These are phyloP conservation scores for Stagonosporopsis tanaceti DNA, from an alignment of 2,329 filamentous ascomycete genomes.

Conservation along the genomic window DNA sequence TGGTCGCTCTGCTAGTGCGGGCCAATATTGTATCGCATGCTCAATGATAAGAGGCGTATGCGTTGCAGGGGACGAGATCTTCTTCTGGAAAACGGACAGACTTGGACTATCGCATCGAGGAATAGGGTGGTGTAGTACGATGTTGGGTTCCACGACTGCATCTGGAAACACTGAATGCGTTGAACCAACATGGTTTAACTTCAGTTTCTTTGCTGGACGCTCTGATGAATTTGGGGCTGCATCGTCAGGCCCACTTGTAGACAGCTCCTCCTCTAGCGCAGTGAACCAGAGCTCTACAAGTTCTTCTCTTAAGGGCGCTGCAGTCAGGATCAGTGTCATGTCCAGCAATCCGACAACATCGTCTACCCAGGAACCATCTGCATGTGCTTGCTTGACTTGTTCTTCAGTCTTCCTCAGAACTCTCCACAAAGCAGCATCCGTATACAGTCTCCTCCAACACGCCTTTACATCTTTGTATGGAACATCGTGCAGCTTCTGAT, in stretches of 20 bases:
- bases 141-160: conserved; percentile 6
- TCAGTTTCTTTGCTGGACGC: conserved; percentile 30
- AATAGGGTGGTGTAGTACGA: conserved; percentile 32
- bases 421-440: conserved; percentile 72
- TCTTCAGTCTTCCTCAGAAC: conserved; percentile 52
- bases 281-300: conserved; percentile 59
- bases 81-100: conserved; percentile 41
- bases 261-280: conserved; percentile 52
- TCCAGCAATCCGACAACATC: conserved; percentile 73
- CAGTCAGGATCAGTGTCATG: conserved; percentile 77
- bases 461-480: conserved; percentile 71
- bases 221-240: background rate
- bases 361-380: conserved; percentile 57
- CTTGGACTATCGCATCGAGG: conserved; percentile 27
- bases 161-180: conserved; percentile 30
- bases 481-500: conserved; percentile 73
- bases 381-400: conserved; percentile 21
- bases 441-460: conserved; percentile 76
- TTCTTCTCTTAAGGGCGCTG: conserved; percentile 37
- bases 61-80: conserved; percentile 26
- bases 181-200: background rate
- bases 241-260: background rate
- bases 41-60: conserved; percentile 72
- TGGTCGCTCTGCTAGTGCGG: conserved; percentile 70
- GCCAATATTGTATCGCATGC: conserved; percentile 74